A percentile compares a stretch with the other conserved stretches of the same genome.
These are phyloP conservation scores for Aspergillus thermomutatus DNA, from an alignment of 2,329 filamentous ascomycete species.

Conservation along the genomic window DNA sequence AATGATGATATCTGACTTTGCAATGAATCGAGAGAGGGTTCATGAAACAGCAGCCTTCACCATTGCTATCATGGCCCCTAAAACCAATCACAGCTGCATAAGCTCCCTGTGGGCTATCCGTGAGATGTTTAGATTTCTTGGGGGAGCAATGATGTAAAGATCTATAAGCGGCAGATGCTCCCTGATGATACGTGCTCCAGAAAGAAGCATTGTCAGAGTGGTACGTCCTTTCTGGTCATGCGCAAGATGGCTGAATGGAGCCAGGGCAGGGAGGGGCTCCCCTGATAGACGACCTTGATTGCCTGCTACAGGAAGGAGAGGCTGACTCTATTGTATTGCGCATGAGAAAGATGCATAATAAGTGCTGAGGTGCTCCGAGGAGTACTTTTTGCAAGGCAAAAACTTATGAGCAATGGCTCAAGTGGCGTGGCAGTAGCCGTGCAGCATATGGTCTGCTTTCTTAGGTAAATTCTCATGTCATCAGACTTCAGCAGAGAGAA, in stretches of 20 bases:
- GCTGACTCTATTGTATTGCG: conserved; percentile 3
- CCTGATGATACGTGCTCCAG: conserved; percentile 6
- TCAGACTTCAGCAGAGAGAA: conserved; percentile 7
- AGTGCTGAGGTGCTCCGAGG: not conserved
- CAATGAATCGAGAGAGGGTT: conserved; percentile 1
- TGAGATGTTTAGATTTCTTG: not conserved
- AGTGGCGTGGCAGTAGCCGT: not conserved
- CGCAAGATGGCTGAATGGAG: conserved; percentile 4
- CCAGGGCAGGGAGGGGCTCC: not conserved
- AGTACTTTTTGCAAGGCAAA: conserved; percentile 3
- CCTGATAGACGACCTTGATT: conserved; percentile 4
- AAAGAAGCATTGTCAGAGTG: not conserved
- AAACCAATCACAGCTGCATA: not conserved
- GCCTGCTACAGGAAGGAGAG: conserved; percentile 4
- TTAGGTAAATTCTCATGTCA: conserved; percentile 2
- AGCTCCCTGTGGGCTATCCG: not conserved
- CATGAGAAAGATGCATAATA: conserved; percentile 2
- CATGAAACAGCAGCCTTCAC: conserved; percentile 9
- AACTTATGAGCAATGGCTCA: not conserved
- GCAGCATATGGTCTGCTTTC: not conserved
- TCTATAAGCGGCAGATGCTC: not conserved
- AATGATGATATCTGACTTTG: conserved; percentile 3
- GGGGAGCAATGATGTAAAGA: not conserved
- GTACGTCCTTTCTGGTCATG: not conserved
- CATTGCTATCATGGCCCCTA: conserved; percentile 4